A percentile compares a stretch with the other conserved stretches of the same genome.
These are phyloP conservation scores for Fusarium sp. DNA, from an alignment of 2,329 filamentous ascomycete genomes.

Conservation along the genomic window DNA sequence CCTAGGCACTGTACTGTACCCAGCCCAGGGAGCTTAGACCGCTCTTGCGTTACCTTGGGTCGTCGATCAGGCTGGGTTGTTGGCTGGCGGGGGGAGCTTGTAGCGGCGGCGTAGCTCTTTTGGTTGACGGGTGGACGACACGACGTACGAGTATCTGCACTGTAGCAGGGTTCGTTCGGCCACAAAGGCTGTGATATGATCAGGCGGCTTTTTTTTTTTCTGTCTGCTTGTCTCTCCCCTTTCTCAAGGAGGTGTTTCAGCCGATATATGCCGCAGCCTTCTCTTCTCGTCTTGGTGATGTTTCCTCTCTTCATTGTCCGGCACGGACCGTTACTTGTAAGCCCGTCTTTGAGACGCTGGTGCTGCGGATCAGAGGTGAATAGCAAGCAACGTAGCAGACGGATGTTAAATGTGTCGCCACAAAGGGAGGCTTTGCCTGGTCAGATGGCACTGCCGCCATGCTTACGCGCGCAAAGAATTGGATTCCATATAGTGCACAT, in stretches of 20 bases:
- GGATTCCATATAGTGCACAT: neutral
- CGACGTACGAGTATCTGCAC: slow-evolving; percentile 25
- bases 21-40: slow-evolving; percentile 29
- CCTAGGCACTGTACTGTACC: neutral
- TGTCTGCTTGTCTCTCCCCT: neutral
- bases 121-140: slow-evolving; percentile 26
- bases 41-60: slow-evolving; percentile 8
- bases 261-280: neutral
- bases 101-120: slow-evolving; percentile 22
- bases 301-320: neutral
- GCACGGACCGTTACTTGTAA: neutral
- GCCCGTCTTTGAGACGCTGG: neutral
- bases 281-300: neutral
- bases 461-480: neutral
- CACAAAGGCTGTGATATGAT: slow-evolving; percentile 4
- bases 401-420: neutral
- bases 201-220: neutral
- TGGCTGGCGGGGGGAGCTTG: slow-evolving; percentile 18
- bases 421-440: neutral
- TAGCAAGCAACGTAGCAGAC: neutral
- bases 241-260: neutral
- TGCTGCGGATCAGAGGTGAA: neutral
- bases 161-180: slow-evolving; percentile 27
- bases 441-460: neutral
- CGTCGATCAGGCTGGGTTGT: slow-evolving; percentile 13